phyloP scores from a whole-genome alignment of 805 yeast species.

The Saturnispora sanitii region DNA sequence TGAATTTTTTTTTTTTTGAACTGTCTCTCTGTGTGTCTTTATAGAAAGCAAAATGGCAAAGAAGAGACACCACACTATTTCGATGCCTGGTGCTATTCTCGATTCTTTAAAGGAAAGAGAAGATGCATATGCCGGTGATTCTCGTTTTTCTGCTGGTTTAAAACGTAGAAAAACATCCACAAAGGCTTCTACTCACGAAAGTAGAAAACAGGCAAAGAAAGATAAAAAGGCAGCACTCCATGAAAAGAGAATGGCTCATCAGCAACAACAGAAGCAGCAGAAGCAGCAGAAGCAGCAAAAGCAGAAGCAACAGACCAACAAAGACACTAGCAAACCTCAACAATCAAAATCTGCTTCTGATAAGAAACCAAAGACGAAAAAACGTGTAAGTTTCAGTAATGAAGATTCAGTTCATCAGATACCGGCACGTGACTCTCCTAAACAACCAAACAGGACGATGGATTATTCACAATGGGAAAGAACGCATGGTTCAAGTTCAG shows the following conservation, averaged over 20 bases:
- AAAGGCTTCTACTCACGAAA: slow-evolving; percentile 27
- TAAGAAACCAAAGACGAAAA: slow-evolving; percentile 5
- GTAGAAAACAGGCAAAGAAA: slow-evolving; percentile 29
- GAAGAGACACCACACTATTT: slow-evolving; percentile 26
- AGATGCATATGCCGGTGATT: slow-evolving; percentile 28
- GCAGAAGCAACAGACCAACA: background rate
- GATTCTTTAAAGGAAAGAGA: slow-evolving; percentile 30
- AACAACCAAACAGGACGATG: slow-evolving; percentile 3
- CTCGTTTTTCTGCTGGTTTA: slow-evolving; percentile 18
- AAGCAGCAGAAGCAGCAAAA: background rate
- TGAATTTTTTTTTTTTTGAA: background rate
- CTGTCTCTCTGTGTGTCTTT: background rate
- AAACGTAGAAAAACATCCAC: slow-evolving; percentile 17
- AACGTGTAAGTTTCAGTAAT: slow-evolving; percentile 16
- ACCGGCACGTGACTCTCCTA: slow-evolving; percentile 9
- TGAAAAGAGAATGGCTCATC: slow-evolving; percentile 1
- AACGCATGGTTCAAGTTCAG: slow-evolving; percentile 9
- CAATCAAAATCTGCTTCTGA: too few relatives aligned
- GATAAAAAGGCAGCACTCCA: slow-evolving; percentile 25
- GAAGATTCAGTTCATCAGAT: slow-evolving; percentile 14
- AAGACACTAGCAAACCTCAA: too few relatives aligned
- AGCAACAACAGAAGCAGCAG: slow-evolving; percentile 2
- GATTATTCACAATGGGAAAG: slow-evolving; percentile 11
- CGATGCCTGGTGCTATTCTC: slow-evolving; percentile 34
- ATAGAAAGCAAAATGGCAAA: slow-evolving; percentile 17